phyloP scores from a whole-genome alignment of 1,284 basidiomycete genomes.

The Ceratobasidium sp. region DNA sequence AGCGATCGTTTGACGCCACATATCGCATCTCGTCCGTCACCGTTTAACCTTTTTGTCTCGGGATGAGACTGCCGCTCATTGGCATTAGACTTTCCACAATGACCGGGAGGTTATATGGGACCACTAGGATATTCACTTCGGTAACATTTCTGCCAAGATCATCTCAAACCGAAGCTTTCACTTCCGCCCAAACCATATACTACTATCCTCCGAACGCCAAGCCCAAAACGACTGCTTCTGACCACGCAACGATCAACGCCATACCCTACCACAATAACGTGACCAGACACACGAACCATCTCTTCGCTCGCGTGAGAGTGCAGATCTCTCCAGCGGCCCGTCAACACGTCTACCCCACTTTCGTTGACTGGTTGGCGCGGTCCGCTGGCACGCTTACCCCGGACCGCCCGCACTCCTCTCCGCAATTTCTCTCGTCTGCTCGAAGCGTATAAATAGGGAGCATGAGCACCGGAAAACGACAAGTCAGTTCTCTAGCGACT shows the following conservation, averaged over 20 bases:
- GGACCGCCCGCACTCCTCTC: not conserved
- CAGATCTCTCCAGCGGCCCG: not conserved
- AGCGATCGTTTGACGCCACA: not conserved
- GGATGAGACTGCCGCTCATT: not conserved
- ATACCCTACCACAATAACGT: not conserved
- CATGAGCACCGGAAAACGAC: not conserved
- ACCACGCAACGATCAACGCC: not conserved
- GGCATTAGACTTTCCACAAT: not conserved
- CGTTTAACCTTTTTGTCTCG: not conserved
- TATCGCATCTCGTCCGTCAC: not conserved
- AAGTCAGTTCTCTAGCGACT: constrained; percentile 1
- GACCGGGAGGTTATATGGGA: too few relatives aligned
- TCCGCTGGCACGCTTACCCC: constrained; percentile 28
- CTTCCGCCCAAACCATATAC: not conserved
- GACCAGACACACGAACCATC: not conserved
- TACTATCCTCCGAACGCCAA: not conserved
- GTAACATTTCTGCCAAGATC: not conserved
- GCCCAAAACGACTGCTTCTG: not conserved
- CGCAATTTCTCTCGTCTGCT: not conserved
- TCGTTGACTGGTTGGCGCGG: not conserved
- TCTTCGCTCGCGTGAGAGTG: constrained; percentile 1
- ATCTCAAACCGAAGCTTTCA: not conserved
- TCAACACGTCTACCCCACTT: not conserved
- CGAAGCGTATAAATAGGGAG: constrained; percentile 1
- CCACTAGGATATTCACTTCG: not conserved